Percentiles rank a stretch among this genome's conserved stretches.
Conservation (phyloP, 2,329 filamentous ascomycete species). For the Trichophyton schoenleinii region DNA sequence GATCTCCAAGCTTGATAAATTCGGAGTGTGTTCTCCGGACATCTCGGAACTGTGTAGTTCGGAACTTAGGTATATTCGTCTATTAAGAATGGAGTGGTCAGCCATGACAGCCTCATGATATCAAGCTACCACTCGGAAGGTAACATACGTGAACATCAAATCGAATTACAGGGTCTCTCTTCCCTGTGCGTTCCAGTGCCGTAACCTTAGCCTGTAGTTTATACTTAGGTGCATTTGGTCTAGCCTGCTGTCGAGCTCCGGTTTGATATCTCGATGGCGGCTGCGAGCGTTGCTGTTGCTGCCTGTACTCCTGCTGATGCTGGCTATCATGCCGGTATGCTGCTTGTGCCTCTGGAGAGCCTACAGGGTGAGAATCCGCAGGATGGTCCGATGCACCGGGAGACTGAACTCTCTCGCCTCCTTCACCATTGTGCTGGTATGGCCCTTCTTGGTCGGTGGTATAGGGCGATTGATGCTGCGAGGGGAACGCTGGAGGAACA, state of each 20-base stretch:
- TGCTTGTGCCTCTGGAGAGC: slow-evolving; percentile 27
- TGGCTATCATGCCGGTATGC: slow-evolving; percentile 10
- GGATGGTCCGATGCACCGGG: slow-evolving; percentile 34
- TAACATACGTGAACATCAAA: slow-evolving; percentile 87
- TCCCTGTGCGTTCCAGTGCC: slow-evolving; percentile 77
- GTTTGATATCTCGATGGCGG: slow-evolving; percentile 23
- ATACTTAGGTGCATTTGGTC: slow-evolving; percentile 52
- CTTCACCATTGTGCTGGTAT: slow-evolving; percentile 1
- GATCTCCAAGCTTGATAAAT: slow-evolving; percentile 90
- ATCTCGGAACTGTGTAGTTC: slow-evolving; percentile 96
- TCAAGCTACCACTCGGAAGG: background rate
- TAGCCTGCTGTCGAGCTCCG: slow-evolving; percentile 25
- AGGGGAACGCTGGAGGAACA: slow-evolving; percentile 30
- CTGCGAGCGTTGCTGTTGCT: slow-evolving; percentile 27
- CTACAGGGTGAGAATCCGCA: slow-evolving; percentile 29
- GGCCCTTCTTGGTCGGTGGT: slow-evolving; percentile 13
- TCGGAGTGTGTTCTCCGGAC: slow-evolving; percentile 91
- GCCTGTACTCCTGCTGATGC: background rate
- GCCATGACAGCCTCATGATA: background rate
- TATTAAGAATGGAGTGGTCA: slow-evolving; percentile 28
- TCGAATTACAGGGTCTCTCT: slow-evolving; percentile 86
- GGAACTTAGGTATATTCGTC: slow-evolving; percentile 97
- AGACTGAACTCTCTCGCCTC: slow-evolving; percentile 24
- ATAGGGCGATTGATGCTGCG: slow-evolving; percentile 26
- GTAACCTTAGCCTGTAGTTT: slow-evolving; percentile 93